Conservation (phyloP, 345 rosid genomes). For the Eucalyptus victrix region DNA sequence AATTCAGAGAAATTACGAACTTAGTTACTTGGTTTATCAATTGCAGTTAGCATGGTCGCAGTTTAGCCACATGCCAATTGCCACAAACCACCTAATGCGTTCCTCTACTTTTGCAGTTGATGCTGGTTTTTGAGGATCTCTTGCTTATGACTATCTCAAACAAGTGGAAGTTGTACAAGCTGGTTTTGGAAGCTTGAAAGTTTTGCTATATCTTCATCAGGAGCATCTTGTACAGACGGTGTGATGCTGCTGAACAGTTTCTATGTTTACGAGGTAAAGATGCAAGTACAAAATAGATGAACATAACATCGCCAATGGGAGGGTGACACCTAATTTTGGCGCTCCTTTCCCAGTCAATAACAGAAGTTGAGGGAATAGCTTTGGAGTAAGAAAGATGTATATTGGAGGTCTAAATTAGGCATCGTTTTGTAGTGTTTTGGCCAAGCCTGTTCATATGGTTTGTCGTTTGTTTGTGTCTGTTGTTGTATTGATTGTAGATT, state of each 20-base stretch:
- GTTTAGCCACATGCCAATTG: neutral
- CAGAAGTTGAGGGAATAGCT: slow-evolving; percentile 5
- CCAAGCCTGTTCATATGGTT: neutral
- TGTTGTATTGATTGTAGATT: neutral
- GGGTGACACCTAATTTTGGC: slow-evolving; percentile 5
- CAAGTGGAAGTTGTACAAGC: neutral
- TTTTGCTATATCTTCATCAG: neutral
- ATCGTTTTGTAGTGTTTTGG: neutral
- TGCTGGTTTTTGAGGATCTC: neutral
- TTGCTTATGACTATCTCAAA: neutral
- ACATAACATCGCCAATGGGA: neutral
- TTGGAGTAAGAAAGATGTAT: slow-evolving; percentile 23
- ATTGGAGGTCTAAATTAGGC: slow-evolving; percentile 11
- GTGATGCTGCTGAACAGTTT: slow-evolving; percentile 20
- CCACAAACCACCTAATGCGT: neutral
- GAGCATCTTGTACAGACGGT: slow-evolving; percentile 47
- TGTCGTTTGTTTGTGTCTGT: neutral
- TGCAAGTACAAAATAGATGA: slow-evolving; percentile 11
- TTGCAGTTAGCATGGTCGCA: neutral
- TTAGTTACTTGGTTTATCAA: neutral
- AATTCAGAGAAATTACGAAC: neutral
- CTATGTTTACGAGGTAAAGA: slow-evolving; percentile 12
- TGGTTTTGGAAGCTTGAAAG: neutral
- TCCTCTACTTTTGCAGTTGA: neutral
- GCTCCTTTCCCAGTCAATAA: slow-evolving; percentile 19